A percentile compares a stretch with the other conserved stretches of the same genome.
phyloP scores from a whole-genome alignment of 352 stramenopile species.

The Phytopythium aichiense region DNA sequence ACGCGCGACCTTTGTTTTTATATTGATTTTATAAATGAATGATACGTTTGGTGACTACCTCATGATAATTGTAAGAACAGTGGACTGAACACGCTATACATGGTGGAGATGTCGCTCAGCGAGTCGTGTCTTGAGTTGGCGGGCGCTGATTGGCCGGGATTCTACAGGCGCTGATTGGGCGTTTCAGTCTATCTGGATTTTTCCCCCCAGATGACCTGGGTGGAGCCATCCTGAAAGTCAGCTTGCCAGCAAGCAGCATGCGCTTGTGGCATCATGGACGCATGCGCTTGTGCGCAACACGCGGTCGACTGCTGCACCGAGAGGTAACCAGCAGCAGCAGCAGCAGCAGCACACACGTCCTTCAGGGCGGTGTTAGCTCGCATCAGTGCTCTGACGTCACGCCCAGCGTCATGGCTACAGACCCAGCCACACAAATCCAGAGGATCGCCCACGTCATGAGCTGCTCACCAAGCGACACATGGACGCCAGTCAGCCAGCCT shows the following conservation, averaged over 20 bases:
- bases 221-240: background rate
- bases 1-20: background rate
- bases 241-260: background rate
- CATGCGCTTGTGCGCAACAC: background rate
- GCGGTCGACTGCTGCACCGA: background rate
- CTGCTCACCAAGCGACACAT: background rate
- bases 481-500: background rate
- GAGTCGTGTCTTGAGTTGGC: conserved; percentile 39
- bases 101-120: background rate
- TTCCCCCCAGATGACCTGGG: background rate
- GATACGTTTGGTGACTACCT: conserved; percentile 4
- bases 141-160: conserved; percentile 44
- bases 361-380: background rate
- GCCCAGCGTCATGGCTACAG: background rate
- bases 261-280: too few species aligned
- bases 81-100: background rate
- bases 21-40: background rate
- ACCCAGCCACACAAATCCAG: too few species aligned
- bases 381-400: background rate
- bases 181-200: background rate
- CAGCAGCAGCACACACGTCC: background rate
- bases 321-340: background rate
- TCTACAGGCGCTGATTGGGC: background rate
- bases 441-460: background rate
- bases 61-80: conserved; percentile 4